These are phyloP conservation scores for Kwoniella shandongensis DNA, from an alignment of 768 basidiomycete genomes.

Conservation along the genomic window DNA sequence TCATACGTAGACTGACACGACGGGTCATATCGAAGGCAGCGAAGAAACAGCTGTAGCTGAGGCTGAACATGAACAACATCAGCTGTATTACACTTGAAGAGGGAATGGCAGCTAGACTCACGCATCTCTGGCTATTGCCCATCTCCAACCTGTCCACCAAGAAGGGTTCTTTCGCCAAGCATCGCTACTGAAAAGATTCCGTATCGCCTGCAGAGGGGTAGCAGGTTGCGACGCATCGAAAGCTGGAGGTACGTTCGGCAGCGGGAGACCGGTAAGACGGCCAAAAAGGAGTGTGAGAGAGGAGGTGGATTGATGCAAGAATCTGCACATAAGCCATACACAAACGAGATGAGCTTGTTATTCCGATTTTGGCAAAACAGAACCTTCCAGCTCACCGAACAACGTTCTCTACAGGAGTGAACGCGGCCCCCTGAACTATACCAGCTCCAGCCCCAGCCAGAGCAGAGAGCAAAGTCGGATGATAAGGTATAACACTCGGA, in stretches of 20 bases:
- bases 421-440: constrained; percentile 44
- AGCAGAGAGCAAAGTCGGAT: constrained; percentile 49
- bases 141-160: constrained; percentile 52
- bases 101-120: constrained; percentile 14
- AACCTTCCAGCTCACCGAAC: constrained; percentile 38
- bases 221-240: constrained; percentile 12
- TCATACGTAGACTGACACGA: constrained; percentile 42
- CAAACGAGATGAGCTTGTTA: too few species aligned
- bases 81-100: neutral
- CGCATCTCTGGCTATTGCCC: constrained; percentile 47
- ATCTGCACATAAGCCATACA: too few species aligned
- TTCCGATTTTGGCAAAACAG: too few species aligned
- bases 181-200: constrained; percentile 35
- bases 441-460: constrained; percentile 49
- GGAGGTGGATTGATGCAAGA: constrained; percentile 33
- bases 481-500: constrained; percentile 38
- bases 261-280: constrained; percentile 23
- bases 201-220: constrained; percentile 34
- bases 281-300: constrained; percentile 30
- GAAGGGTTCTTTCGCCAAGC: constrained; percentile 36
- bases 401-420: constrained; percentile 51
- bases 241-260: constrained; percentile 15
- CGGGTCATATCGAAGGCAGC: constrained; percentile 50
- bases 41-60: constrained; percentile 50
- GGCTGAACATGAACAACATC: constrained; percentile 9